Evolutionary conservation across 2,329 filamentous ascomycete species (phyloP).

Genomic region (Fusarium piperis): DNA sequence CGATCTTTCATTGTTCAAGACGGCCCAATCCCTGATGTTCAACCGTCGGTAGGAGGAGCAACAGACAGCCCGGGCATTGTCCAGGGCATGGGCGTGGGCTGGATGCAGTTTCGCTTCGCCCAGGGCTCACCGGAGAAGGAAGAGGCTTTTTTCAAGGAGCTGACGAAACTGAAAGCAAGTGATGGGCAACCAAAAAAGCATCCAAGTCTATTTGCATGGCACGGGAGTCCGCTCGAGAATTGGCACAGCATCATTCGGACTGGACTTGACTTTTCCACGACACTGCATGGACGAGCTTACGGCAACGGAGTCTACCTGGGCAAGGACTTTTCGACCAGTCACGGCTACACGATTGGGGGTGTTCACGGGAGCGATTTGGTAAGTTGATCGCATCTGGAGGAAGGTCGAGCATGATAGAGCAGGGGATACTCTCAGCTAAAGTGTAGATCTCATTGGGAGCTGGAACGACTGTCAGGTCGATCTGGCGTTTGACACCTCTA

Average conservation of each 20-base stretch:
- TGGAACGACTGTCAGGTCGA: background rate
- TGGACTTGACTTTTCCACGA: constrained; percentile 77
- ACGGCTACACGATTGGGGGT: constrained; percentile 12
- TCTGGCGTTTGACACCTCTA: background rate
- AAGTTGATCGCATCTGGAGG: background rate
- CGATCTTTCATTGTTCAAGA: constrained; percentile 86
- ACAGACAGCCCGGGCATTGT: constrained; percentile 60
- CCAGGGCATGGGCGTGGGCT: constrained; percentile 66
- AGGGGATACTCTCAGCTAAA: background rate
- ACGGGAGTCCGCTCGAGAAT: constrained; percentile 79
- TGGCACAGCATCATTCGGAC: constrained; percentile 92
- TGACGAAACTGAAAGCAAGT: constrained; percentile 55
- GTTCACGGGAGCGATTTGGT: background rate
- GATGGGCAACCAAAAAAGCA: constrained; percentile 50
- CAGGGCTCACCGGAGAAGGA: constrained; percentile 93
- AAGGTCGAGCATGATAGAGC: background rate
- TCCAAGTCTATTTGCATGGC: constrained; percentile 86
- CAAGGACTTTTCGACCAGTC: constrained; percentile 22
- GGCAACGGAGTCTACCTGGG: constrained; percentile 89
- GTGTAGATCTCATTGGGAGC: background rate
- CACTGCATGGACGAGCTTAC: constrained; percentile 72
- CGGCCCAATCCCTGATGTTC: constrained; percentile 50
- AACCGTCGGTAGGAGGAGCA: background rate
- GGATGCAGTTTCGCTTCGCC: constrained; percentile 85
- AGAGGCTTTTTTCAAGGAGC: constrained; percentile 72